phyloP scores from a whole-genome alignment of 2,329 filamentous ascomycete species.

The Bipolaris oryzae region DNA sequence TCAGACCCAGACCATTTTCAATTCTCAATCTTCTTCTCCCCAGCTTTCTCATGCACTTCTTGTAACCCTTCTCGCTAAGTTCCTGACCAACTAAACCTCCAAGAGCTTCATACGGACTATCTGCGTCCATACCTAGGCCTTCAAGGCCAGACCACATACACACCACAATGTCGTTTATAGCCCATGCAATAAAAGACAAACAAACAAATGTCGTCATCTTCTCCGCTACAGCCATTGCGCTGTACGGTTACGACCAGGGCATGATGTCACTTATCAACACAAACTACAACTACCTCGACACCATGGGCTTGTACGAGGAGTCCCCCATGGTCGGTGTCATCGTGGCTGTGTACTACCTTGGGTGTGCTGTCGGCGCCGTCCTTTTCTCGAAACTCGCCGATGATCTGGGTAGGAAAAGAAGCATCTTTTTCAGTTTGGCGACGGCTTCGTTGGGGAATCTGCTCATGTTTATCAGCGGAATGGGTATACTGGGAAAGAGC shows the following conservation, averaged over 20 bases:
- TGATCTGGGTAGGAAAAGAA: constrained; percentile 59
- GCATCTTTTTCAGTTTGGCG: constrained; percentile 62
- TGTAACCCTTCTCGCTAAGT: background rate
- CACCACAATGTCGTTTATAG: constrained; percentile 10
- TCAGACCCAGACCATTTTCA: background rate
- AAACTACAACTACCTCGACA: constrained; percentile 61
- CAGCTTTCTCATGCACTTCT: background rate
- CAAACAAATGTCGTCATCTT: constrained; percentile 59
- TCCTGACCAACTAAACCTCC: background rate
- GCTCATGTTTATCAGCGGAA: constrained; percentile 65
- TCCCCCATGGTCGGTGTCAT: constrained; percentile 64
- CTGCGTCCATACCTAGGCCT: background rate
- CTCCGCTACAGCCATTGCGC: constrained; percentile 60
- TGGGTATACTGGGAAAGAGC: constrained; percentile 48
- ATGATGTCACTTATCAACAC: constrained; percentile 63
- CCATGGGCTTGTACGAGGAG: constrained; percentile 61
- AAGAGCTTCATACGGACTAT: background rate
- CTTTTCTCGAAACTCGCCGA: constrained; percentile 63
- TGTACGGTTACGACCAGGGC: constrained; percentile 58
- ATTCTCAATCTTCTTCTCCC: background rate
- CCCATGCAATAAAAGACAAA: constrained; percentile 42
- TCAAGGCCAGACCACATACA: background rate
- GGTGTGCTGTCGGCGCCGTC: constrained; percentile 64
- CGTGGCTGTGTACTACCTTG: constrained; percentile 67
- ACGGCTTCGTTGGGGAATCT: constrained; percentile 62